Percentiles rank a stretch among this genome's conserved stretches.
Evolutionary conservation across 371 early-diverging fungal genomes (phyloP).

Genomic region (Mucor indicus): DNA sequence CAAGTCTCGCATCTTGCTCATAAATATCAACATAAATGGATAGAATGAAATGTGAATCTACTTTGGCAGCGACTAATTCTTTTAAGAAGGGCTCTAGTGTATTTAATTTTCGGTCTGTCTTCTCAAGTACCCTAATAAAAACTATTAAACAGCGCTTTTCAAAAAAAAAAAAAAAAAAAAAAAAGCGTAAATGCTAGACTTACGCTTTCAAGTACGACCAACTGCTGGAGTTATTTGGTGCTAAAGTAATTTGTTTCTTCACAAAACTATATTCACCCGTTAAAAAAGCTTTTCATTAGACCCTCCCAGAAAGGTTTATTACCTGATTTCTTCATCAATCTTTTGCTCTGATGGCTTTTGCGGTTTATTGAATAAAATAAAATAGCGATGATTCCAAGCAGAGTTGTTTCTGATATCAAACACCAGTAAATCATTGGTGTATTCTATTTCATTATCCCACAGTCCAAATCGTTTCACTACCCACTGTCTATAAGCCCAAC

Average conservation of each 20-base stretch:
- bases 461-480: conserved; percentile 73
- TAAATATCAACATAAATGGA: conserved; percentile 68
- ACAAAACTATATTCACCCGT: conserved; percentile 51
- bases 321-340: conserved; percentile 64
- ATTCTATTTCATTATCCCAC: conserved; percentile 78
- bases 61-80: conserved; percentile 26
- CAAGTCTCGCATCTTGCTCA: conserved; percentile 49
- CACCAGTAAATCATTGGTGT: conserved; percentile 66
- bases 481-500: conserved; percentile 96
- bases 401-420: conserved; percentile 94
- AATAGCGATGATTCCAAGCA: conserved; percentile 97
- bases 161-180: no score
- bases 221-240: conserved; percentile 89
- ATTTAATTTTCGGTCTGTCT: conserved; percentile 30
- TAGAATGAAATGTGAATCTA: conserved; percentile 60
- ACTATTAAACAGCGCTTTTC: not conserved
- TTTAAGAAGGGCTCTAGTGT: conserved; percentile 47
- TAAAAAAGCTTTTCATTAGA: no score
- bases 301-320: no score
- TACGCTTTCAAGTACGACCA: conserved; percentile 85
- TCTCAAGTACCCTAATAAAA: conserved; percentile 37
- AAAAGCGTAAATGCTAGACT: conserved; percentile 2
- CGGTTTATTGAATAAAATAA: conserved; percentile 58
- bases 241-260: conserved; percentile 63
- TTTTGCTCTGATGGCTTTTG: conserved; percentile 30